Base-by-base conservation (phyloP, 78 protist genomes). In the Chrysochromulina tobinii region DNA sequence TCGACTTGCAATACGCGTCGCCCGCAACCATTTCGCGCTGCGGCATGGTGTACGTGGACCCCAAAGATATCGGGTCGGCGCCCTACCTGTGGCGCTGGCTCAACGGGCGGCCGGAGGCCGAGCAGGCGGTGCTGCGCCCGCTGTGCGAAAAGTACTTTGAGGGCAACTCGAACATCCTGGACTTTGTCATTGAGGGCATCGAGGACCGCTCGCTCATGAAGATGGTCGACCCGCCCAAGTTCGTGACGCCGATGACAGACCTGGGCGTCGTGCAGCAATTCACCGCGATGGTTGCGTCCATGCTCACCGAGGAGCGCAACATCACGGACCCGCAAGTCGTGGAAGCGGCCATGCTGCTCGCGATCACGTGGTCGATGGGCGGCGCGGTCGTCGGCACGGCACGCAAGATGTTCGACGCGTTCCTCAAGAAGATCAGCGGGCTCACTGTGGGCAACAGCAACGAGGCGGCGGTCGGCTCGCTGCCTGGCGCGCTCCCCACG, bases 11-110 rank as follows among this genome's bases (percentile, higher is more conserved):
- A 86, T 96, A 95, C 61, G 99, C 99, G 15, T 96, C 98, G 20
- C 99, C 99, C 0, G 99, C 99, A 51, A 97, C 99, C 50, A 94
- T 97, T 55, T 93, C 96, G 8, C 96, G 99, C 12, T 96, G 98
- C 77, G 99, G 99, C 51, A 97, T 97, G 97, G 98, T 97, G 38
- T 97, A 75, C 61, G 97, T 97, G 48, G 99, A 97, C 79, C 97
- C 99, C 21, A 92, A 94, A 90, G 95, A 97, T 87, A 88, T 97
- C 27, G 95, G 97, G 1, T 94, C 64, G 53, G 8, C 58, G 73
- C 98, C 98, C 27, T 95, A 51, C 92, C 89, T 73, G 84, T 17
- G 50, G 48, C 84, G 5, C 25, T 96, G 97, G 98, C 27, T 69
- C 55, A 23, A 51, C n/a, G 3, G 18, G 81, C 81, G 92, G 27